phyloP scores from a whole-genome alignment of 768 basidiomycete species.

The Gautieria morchelliformis region DNA sequence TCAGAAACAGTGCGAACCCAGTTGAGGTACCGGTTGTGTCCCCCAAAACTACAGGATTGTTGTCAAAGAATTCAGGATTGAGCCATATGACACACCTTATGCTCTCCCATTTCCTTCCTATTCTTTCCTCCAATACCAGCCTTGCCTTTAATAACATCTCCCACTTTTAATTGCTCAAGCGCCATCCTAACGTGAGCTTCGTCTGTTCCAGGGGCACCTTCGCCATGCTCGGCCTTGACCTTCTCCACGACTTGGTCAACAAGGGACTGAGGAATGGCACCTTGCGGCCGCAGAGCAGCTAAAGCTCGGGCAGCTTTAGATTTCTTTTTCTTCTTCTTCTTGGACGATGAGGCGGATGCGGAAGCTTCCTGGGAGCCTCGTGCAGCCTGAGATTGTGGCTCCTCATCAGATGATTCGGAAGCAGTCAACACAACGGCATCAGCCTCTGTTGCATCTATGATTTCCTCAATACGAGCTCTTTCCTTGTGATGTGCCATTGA shows the following conservation, averaged over 20 bases:
- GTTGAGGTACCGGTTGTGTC: constrained; percentile 94
- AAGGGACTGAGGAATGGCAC: constrained; percentile 48
- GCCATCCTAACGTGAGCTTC: constrained; percentile 59
- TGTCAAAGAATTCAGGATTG: constrained; percentile 1
- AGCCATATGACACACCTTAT: constrained; percentile 54
- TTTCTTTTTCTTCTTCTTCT: constrained; percentile 89
- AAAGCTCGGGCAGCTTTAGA: constrained; percentile 52
- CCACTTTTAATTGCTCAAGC: constrained; percentile 70
- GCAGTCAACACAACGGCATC: constrained; percentile 25
- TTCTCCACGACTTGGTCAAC: constrained; percentile 59
- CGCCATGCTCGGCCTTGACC: constrained; percentile 50
- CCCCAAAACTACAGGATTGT: constrained; percentile 70
- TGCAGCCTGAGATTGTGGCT: constrained; percentile 12
- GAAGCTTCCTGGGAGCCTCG: constrained; percentile 14
- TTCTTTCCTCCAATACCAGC: constrained; percentile 64
- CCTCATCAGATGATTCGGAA: constrained; percentile 22
- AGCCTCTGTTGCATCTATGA: constrained; percentile 28
- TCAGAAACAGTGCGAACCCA: constrained; percentile 33
- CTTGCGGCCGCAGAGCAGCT: constrained; percentile 37
- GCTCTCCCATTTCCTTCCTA: constrained; percentile 75
- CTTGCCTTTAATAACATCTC: constrained; percentile 81
- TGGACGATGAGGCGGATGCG: constrained; percentile 35
- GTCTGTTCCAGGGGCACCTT: constrained; percentile 35
- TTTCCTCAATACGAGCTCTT: constrained; percentile 32
- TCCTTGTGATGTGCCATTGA: constrained; percentile 6